Base-by-base conservation (phyloP, 768 basidiomycete genomes). In the Fomitopsis pulvina region DNA sequence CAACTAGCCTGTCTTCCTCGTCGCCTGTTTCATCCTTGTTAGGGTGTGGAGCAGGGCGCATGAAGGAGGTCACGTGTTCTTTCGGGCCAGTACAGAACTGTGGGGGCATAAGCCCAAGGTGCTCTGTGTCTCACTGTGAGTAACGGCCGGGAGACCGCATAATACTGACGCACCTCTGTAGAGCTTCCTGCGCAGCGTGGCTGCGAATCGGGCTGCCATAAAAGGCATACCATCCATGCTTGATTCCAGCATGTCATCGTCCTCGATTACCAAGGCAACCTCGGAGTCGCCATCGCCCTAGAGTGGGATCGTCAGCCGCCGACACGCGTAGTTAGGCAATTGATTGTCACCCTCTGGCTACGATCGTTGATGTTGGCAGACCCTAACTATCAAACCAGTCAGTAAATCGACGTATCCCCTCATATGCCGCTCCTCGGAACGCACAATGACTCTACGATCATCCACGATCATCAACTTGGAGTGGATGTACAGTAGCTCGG, bases 401-500 rank as follows among this genome's bases (percentile, higher is more conserved):
- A 40, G 27, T 39, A 14, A n/a, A 1, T 4, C 25, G 30, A 16
- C n/a, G n/a, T n/a, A n/a, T n/a, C n/a, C n/a, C n/a, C n/a, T n/a
- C n/a, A n/a, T n/a, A n/a, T n/a, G n/a, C n/a, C n/a, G n/a, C n/a
- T n/a, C n/a, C n/a, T n/a, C n/a, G n/a, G n/a, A 1, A 75, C 87
- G 45, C 57, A 91, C 89, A 56, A 98, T 91, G 40, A 96, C 92
- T 29, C 84, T 75, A 27, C 80, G 75, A 62, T 97, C 94, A 60
- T 96, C 94, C 29, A 96, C 90, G 47, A 95, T 89, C 93, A 96
- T 95, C 22, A 95, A 64, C 71, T 92, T 92, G 21, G 80, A 81
- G 63, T 92, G 90, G 51, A 92, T 91, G 58, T 92, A 92, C 20
- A 86, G 67, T 57, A 87, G 54, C 67, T 90, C 85, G n/a, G 84